Percentiles rank a stretch among this genome's conserved stretches.
Conservation (phyloP, 2,329 filamentous ascomycete genomes). For the Aspergillus transmontanensis region DNA sequence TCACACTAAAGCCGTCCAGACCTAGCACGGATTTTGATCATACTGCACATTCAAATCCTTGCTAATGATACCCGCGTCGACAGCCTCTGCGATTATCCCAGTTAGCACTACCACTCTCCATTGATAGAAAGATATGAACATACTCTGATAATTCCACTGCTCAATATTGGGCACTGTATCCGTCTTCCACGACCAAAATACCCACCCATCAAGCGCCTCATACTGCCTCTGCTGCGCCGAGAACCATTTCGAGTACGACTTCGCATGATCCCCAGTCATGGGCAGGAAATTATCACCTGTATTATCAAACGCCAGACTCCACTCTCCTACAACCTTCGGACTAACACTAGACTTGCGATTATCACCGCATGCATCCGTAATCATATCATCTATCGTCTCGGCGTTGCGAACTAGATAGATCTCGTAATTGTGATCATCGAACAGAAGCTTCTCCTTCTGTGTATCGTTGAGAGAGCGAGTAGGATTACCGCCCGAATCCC, state of each 20-base stretch:
- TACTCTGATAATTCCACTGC: not conserved
- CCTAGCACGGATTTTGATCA: not conserved
- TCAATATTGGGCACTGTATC: not conserved
- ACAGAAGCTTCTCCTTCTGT: not conserved
- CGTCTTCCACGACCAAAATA: not conserved
- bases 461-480: not conserved
- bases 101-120: not conserved
- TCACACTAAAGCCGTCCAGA: not conserved
- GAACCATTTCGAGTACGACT: not conserved
- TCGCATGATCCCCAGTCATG: not conserved
- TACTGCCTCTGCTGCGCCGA: not conserved
- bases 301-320: not conserved
- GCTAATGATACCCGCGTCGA: not conserved
- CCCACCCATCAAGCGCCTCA: not conserved
- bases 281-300: not conserved
- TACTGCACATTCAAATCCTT: not conserved
- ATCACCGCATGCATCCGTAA: not conserved
- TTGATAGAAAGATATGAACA: not conserved
- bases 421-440: not conserved
- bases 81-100: not conserved
- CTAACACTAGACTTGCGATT: not conserved
- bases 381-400: not conserved
- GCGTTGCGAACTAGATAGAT: not conserved
- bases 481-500: not conserved
- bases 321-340: not conserved